Evolutionary conservation across 192 early-diverging fungal genomes (phyloP).

Genomic region (Entomortierella chlamydospora): DNA sequence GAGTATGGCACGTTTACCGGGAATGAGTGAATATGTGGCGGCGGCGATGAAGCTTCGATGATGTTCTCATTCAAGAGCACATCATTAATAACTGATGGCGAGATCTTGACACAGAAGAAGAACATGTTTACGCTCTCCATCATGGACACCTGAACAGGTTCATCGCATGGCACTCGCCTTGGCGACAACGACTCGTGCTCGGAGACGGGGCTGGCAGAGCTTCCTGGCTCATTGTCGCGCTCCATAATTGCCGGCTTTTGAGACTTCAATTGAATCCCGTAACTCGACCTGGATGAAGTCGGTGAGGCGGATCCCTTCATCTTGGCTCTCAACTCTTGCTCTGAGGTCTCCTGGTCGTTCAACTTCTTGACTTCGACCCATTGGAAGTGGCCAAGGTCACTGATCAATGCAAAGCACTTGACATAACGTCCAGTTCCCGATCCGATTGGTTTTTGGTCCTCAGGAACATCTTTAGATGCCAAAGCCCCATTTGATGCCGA

Average conservation of each 20-base stretch:
- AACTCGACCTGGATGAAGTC: constrained; percentile 23
- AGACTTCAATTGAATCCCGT: constrained; percentile 30
- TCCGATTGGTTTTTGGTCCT: not conserved
- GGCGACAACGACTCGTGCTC: not conserved
- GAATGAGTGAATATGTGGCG: not conserved
- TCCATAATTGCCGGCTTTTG: not conserved
- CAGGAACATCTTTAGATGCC: not conserved
- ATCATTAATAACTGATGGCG: constrained; percentile 5
- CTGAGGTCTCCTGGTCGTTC: constrained; percentile 8
- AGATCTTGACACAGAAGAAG: constrained; percentile 48
- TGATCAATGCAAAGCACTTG: constrained; percentile 48
- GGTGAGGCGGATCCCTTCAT: constrained; percentile 8
- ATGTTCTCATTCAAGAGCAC: constrained; percentile 1
- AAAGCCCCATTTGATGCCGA: not conserved
- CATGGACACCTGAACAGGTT: constrained; percentile 12
- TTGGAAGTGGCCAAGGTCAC: constrained; percentile 48
- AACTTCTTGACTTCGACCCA: constrained; percentile 55
- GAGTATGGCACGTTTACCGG: no score
- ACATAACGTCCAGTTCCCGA: constrained; percentile 27
- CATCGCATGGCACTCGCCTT: not conserved
- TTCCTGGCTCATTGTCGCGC: not conserved
- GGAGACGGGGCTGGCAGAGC: not conserved
- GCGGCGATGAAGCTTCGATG: not conserved
- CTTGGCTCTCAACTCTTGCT: constrained; percentile 21
- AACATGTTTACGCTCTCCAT: constrained; percentile 16